phyloP scores from a whole-genome alignment of 352 stramenopile species.

The Peronosclerospora sorghi region DNA sequence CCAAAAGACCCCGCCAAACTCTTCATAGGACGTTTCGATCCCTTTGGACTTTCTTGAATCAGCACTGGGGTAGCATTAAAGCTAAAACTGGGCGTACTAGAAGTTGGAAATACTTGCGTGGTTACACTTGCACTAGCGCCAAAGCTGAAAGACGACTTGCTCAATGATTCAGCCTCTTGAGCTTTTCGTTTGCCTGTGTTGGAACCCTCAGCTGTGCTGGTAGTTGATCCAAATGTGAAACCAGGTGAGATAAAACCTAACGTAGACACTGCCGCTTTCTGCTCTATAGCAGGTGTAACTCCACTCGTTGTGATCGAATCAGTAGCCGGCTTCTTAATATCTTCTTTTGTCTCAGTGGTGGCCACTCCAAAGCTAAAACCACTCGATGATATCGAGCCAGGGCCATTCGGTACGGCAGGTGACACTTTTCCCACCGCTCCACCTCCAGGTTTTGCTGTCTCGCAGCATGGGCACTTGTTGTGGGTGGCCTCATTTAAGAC shows the following conservation, averaged over 20 bases:
- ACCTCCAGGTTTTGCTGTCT: constrained; percentile 38
- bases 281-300: constrained; percentile 26
- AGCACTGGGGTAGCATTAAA: constrained; percentile 3
- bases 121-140: no score
- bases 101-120: no score
- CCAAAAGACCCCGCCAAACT: constrained; percentile 14
- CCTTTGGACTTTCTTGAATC: constrained; percentile 6
- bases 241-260: no score
- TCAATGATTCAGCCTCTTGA: no score
- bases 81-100: no score
- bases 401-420: constrained; percentile 5
- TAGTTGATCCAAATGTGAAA: no score
- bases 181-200: no score
- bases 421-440: constrained; percentile 1
- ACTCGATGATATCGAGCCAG: constrained; percentile 9
- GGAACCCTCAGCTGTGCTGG: constrained; percentile 1
- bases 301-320: constrained; percentile 16
- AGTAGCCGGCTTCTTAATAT: constrained; percentile 9
- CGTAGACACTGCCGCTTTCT: no score
- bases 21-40: constrained; percentile 19
- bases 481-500: constrained; percentile 49
- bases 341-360: no score
- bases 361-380: constrained; percentile 28
- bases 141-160: constrained; percentile 27
- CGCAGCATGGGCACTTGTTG: constrained; percentile 72